Percentiles rank a stretch among this genome's conserved stretches.
Conservation (phyloP, 192 early-diverging fungal species). For the Podochytrium sp. region DNA sequence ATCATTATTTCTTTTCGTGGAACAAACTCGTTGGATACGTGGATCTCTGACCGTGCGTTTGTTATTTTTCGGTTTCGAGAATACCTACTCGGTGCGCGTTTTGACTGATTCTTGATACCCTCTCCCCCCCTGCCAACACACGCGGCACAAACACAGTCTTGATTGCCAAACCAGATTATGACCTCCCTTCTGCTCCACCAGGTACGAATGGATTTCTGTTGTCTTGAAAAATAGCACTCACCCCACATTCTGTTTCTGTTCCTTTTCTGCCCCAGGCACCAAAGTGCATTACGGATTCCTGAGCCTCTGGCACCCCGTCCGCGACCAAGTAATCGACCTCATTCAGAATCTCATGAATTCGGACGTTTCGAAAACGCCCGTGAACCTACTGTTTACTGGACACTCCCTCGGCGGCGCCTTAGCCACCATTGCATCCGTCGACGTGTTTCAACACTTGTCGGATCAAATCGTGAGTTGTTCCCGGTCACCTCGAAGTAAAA, state of each 20-base stretch:
- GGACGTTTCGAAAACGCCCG: neutral
- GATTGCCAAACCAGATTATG: conserved; percentile 36
- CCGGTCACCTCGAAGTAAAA: neutral
- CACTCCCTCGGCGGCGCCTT: conserved; percentile 43
- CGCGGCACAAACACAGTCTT: conserved; percentile 11
- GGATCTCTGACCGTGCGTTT: conserved; percentile 32
- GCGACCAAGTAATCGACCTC: conserved; percentile 17
- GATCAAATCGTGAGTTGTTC: neutral
- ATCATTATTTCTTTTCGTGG: conserved; percentile 30
- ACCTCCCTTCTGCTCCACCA: conserved; percentile 39
- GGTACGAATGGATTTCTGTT: no score
- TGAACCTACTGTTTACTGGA: conserved; percentile 37
- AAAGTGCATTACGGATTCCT: conserved; percentile 47
- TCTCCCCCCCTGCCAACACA: no score
- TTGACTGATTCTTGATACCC: no score
- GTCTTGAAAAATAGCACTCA: no score
- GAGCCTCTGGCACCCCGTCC: conserved; percentile 31
- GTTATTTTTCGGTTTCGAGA: neutral
- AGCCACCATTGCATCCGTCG: conserved; percentile 36
- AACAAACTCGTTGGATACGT: conserved; percentile 27
- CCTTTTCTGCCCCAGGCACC: no score
- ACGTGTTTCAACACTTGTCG: conserved; percentile 23
- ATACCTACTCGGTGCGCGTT: neutral
- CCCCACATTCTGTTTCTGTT: no score
- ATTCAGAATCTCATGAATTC: neutral